Percentiles rank a stretch among this genome's conserved stretches.
These are phyloP conservation scores for Nemania sp. DNA, from an alignment of 2,329 filamentous ascomycete genomes.

Conservation along the genomic window DNA sequence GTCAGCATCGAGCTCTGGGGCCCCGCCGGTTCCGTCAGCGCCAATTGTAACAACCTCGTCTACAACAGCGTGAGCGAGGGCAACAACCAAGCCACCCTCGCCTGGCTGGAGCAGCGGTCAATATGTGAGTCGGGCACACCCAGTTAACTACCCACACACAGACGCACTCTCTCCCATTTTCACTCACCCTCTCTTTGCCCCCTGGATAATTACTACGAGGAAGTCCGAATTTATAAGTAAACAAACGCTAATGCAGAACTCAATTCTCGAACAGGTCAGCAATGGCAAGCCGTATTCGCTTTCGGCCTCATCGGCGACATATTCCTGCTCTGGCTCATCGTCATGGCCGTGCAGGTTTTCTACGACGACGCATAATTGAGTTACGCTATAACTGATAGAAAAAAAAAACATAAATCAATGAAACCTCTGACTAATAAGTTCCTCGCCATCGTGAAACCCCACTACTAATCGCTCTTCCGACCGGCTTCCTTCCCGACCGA, in stretches of 20 bases:
- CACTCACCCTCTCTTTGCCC: too few species aligned
- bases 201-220: too few species aligned
- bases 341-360: conserved; percentile 69
- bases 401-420: too few species aligned
- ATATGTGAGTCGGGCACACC: conserved; percentile 57
- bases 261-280: conserved; percentile 50
- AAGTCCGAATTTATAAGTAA: too few species aligned
- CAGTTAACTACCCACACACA: too few species aligned
- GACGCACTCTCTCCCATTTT: too few species aligned
- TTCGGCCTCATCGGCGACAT: conserved; percentile 62
- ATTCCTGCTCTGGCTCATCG: conserved; percentile 69
- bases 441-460: too few species aligned
- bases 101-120: conserved; percentile 64
- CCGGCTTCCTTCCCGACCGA: too few species aligned
- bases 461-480: too few species aligned
- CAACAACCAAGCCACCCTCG: conserved; percentile 57
- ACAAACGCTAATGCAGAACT: not conserved
- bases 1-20: conserved; percentile 67
- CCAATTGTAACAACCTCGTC: conserved; percentile 62
- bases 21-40: conserved; percentile 59
- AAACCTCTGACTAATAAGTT: not conserved
- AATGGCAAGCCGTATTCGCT: conserved; percentile 67
- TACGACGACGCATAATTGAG: conserved; percentile 34
- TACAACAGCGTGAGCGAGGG: conserved; percentile 55
- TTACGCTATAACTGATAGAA: too few species aligned